Evolutionary conservation across 371 early-diverging fungal genomes (phyloP).

Genomic region (Mortierella sp.): DNA sequence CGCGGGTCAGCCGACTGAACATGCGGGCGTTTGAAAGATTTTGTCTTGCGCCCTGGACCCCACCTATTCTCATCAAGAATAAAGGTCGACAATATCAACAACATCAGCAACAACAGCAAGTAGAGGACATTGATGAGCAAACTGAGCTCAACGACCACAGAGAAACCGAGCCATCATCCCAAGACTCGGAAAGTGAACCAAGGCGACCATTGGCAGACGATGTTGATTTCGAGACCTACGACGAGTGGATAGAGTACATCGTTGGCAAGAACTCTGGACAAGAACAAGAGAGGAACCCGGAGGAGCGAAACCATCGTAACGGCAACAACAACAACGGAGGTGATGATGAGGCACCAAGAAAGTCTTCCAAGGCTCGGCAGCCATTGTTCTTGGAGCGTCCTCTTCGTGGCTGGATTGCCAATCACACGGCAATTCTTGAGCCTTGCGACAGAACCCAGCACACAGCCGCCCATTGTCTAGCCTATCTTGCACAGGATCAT

Average conservation of each 20-base stretch:
- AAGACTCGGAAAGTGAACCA: constrained; percentile 1
- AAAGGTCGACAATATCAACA: background rate
- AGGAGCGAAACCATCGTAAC: background rate
- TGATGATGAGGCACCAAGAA: background rate
- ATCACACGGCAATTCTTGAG: constrained; percentile 31
- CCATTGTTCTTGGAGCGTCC: constrained; percentile 39
- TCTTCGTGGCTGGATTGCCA: constrained; percentile 34
- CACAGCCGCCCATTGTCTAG: constrained; percentile 33
- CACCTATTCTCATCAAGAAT: background rate
- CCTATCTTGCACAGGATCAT: constrained; percentile 34
- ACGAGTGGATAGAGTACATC: constrained; percentile 32
- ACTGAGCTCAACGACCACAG: no score
- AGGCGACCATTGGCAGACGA: background rate
- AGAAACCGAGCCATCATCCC: no score
- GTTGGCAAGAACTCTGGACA: constrained; percentile 26
- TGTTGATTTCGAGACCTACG: constrained; percentile 27
- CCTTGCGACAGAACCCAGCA: constrained; percentile 24
- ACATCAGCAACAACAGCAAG: background rate
- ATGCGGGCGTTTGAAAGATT: constrained; percentile 20
- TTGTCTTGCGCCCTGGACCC: constrained; percentile 5
- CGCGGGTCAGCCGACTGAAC: constrained; percentile 20
- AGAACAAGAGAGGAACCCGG: background rate
- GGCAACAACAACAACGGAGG: background rate
- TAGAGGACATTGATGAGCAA: no score
- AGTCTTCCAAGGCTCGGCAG: constrained; percentile 12